Percentiles rank a stretch among this genome's conserved stretches.
Evolutionary conservation across 2,329 filamentous ascomycete species (phyloP).

Genomic region (Aspergillus transmontanensis): DNA sequence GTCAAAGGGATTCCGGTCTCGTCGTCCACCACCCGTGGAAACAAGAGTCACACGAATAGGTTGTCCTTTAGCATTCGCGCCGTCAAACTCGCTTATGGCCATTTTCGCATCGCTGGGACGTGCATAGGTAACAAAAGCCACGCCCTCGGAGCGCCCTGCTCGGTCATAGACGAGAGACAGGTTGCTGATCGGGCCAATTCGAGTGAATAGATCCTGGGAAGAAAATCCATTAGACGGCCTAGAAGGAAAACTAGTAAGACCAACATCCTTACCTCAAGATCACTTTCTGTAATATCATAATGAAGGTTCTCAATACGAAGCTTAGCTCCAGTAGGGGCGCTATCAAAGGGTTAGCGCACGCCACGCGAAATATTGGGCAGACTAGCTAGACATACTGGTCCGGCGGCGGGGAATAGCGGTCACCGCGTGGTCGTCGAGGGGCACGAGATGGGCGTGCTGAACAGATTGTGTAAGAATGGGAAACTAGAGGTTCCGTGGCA

Average conservation of each 20-base stretch:
- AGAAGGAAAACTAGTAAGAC: neutral
- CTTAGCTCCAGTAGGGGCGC: constrained; percentile 64
- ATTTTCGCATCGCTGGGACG: constrained; percentile 68
- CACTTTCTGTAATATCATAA: constrained; percentile 84
- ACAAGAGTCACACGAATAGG: constrained; percentile 75
- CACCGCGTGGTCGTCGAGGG: constrained; percentile 41
- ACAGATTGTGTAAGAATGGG: constrained; percentile 15
- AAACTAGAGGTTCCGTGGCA: constrained; percentile 6
- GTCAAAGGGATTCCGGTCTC: constrained; percentile 52
- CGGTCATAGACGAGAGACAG: constrained; percentile 81
- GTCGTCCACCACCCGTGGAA: constrained; percentile 44
- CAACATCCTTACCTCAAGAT: constrained; percentile 65
- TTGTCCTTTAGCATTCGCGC: constrained; percentile 86
- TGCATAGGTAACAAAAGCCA: constrained; percentile 81
- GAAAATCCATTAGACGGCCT: neutral
- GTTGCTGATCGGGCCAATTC: constrained; percentile 71
- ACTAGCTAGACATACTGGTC: constrained; percentile 34
- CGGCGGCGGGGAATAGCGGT: constrained; percentile 39
- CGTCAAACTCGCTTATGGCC: constrained; percentile 80
- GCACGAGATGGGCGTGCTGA: constrained; percentile 47
- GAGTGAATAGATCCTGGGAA: constrained; percentile 74
- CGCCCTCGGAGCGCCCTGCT: constrained; percentile 82
- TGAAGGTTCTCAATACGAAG: constrained; percentile 87
- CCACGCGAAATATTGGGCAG: neutral
- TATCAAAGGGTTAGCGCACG: constrained; percentile 27